phyloP scores from a whole-genome alignment of 768 basidiomycete genomes.

The Agrocybe pediades region DNA sequence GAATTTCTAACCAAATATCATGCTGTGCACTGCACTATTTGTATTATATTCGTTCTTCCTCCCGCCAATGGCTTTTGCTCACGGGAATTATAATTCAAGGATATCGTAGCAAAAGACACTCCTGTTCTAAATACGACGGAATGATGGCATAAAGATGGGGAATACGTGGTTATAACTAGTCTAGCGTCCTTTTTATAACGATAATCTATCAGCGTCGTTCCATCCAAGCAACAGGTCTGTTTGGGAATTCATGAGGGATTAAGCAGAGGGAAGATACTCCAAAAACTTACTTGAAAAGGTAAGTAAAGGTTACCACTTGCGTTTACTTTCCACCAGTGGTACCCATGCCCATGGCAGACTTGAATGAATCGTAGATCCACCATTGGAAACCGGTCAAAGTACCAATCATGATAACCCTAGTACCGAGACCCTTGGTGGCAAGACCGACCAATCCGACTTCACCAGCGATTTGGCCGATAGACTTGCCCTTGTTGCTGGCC shows the following conservation, averaged over 20 bases:
- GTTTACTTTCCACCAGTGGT: constrained; percentile 87
- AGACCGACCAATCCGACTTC: constrained; percentile 69
- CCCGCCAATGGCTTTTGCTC: background rate
- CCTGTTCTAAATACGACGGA: constrained; percentile 16
- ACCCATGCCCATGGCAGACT: constrained; percentile 80
- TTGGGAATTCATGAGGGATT: background rate
- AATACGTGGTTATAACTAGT: constrained; percentile 19
- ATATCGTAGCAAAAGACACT: constrained; percentile 8
- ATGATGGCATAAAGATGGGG: constrained; percentile 13
- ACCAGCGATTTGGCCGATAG: constrained; percentile 63
- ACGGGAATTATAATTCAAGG: constrained; percentile 2
- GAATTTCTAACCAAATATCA: background rate
- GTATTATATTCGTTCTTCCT: background rate
- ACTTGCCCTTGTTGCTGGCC: constrained; percentile 81
- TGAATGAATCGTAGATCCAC: constrained; percentile 94
- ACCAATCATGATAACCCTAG: constrained; percentile 85
- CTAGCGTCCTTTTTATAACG: constrained; percentile 25
- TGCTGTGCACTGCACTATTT: background rate
- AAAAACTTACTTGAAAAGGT: constrained; percentile 10
- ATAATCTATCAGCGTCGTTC: constrained; percentile 12
- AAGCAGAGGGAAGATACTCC: background rate
- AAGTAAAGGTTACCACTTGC: constrained; percentile 1
- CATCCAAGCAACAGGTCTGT: constrained; percentile 6
- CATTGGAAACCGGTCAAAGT: constrained; percentile 80
- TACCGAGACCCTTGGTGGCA: constrained; percentile 85